Percentiles rank a stretch among this genome's conserved stretches.
Conservation (phyloP, 257 asterid species). For the Nicotiana sylvestris region DNA sequence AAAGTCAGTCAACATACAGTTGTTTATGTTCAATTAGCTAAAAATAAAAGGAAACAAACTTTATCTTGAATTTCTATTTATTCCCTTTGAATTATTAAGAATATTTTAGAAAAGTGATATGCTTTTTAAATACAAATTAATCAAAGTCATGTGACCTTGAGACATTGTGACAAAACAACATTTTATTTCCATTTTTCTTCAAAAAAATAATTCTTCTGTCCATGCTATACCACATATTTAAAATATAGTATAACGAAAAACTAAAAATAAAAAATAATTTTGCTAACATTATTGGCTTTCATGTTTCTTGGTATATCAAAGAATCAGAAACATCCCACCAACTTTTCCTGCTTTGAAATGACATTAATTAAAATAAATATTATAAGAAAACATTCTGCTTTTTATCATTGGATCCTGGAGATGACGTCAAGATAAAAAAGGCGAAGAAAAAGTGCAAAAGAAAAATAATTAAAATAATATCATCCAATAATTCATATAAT, state of each 20-base stretch:
- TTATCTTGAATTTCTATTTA: neutral
- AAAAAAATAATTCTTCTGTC: neutral
- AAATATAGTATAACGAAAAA: neutral
- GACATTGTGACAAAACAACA: neutral
- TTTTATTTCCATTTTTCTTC: neutral
- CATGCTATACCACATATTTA: neutral
- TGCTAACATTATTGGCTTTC: neutral
- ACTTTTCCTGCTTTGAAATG: slow-evolving; percentile 1
- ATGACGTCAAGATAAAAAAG: neutral
- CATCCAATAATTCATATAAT: neutral
- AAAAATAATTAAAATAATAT: neutral
- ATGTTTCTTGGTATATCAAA: neutral
- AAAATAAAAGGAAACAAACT: neutral
- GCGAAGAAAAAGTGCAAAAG: neutral
- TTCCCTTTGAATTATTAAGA: neutral
- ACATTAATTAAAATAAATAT: neutral
- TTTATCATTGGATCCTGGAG: slow-evolving; percentile 6
- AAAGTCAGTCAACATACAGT: neutral
- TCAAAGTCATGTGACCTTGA: neutral
- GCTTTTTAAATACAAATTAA: neutral
- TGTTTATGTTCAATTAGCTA: neutral
- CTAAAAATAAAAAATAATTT: neutral
- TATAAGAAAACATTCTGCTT: slow-evolving; percentile 2
- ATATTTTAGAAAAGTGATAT: neutral
- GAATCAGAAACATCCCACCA: neutral